These are phyloP conservation scores for Trametopsis cervina DNA, from an alignment of 768 basidiomycete species.

Conservation along the genomic window DNA sequence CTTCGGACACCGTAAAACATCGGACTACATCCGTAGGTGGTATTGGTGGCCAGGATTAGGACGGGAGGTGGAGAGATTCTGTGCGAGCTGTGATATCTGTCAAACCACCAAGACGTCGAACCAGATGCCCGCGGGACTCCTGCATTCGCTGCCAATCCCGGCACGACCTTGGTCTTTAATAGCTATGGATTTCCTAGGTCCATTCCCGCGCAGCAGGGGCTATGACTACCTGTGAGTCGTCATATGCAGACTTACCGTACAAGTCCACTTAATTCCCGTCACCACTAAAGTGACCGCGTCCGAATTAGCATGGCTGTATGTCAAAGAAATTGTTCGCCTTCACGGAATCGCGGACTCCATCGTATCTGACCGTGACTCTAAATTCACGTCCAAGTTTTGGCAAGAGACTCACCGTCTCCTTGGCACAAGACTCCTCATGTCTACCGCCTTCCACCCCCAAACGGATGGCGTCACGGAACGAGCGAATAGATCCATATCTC, in stretches of 20 bases:
- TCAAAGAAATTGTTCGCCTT: constrained; percentile 16
- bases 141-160: constrained; percentile 22
- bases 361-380: constrained; percentile 24
- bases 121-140: constrained; percentile 3
- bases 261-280: constrained; percentile 16
- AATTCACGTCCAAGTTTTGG: constrained; percentile 33
- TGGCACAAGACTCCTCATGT: constrained; percentile 15
- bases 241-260: constrained; percentile 16
- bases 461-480: constrained; percentile 21
- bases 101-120: constrained; percentile 13
- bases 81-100: constrained; percentile 16
- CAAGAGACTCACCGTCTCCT: constrained; percentile 9
- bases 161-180: constrained; percentile 30
- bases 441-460: constrained; percentile 25
- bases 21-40: constrained; percentile 25
- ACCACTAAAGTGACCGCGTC: constrained; percentile 10
- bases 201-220: constrained; percentile 20
- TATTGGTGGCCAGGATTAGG: constrained; percentile 30
- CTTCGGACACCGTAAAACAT: constrained; percentile 21
- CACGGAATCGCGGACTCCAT: constrained; percentile 21
- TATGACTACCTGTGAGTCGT: constrained; percentile 25
- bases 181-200: constrained; percentile 34
- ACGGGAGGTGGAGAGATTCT: constrained; percentile 14
- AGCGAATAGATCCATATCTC: constrained; percentile 12
- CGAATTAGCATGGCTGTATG: constrained; percentile 14